Percentiles rank a stretch among this genome's conserved stretches.
These are phyloP conservation scores for Trametes sanguinea DNA, from an alignment of 768 basidiomycete species.

Conservation along the genomic window DNA sequence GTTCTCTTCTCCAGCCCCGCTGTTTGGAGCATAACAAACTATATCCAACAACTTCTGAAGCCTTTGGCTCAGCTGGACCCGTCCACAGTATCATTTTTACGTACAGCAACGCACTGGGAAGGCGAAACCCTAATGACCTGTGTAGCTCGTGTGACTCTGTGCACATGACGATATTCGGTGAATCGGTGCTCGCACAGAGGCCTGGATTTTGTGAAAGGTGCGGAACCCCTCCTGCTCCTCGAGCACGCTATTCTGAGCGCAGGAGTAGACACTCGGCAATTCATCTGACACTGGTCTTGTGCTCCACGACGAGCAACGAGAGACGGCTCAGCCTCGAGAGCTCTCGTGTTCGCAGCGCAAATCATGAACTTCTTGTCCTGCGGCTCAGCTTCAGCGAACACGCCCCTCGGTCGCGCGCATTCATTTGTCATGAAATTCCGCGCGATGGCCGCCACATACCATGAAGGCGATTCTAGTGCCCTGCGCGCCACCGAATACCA, in stretches of 20 bases:
- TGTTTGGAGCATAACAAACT: neutral
- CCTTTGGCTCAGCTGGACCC: slow-evolving; percentile 2
- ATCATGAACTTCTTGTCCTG: slow-evolving; percentile 18
- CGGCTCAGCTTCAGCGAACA: slow-evolving; percentile 3
- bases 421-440: slow-evolving; percentile 3
- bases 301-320: slow-evolving; percentile 4
- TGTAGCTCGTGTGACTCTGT: slow-evolving; percentile 18
- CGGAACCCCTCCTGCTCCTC: neutral
- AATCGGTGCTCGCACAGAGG: neutral
- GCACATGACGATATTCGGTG: slow-evolving; percentile 7
- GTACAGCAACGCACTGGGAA: neutral
- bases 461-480: neutral
- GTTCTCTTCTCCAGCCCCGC: slow-evolving; percentile 4
- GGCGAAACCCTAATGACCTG: neutral
- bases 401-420: neutral
- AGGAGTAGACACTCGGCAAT: neutral
- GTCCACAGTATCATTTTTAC: neutral
- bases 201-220: slow-evolving; percentile 5
- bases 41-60: neutral
- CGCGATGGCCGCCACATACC: neutral
- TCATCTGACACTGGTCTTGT: slow-evolving; percentile 3
- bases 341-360: slow-evolving; percentile 13
- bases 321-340: neutral
- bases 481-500: neutral
- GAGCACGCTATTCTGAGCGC: neutral